Base-by-base conservation (phyloP, 352 stramenopile species). In the Globisporangium apiculatum region DNA sequence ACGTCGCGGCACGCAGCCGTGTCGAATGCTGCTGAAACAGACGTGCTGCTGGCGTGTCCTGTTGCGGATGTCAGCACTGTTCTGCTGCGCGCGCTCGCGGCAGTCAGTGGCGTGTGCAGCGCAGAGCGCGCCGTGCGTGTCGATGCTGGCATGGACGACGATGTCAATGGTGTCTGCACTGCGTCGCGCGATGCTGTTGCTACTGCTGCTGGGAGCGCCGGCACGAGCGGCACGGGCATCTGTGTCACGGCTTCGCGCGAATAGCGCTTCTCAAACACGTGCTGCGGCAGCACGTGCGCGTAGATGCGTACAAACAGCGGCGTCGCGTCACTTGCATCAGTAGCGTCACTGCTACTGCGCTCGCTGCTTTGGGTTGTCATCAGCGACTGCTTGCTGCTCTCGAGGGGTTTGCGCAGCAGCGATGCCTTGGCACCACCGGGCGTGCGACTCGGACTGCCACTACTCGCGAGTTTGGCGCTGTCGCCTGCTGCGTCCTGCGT, bases 281-380 rank as follows among this genome's bases (percentile, higher is more conserved):
- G 51, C 10, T 65, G 61, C 7, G 75, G 66, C n/a, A 90, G 48
- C n/a, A 84, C 64, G 48, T 91, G 80, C 6, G 75, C 78, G 50
- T 72, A 80, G 37, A 89, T 69, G 5, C 73, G 72, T 0, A 76
- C 71, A 40, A 80, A 87, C 10, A 90, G 47, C 7, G 69, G 65
- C 9, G 60, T 68, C 5, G 55, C 15, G 24, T 15, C 36, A 10
- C 36, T 5, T n/a, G 15, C 14, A 35, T 50, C 5, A 7, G 46
- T 14, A 4, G 38, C 12, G 14, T 24, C 40, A 4, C 14, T 36
- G 1, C 24, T 31, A 31, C 24, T 31, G 24, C 24, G 24, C 24
- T 31, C 24, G 24, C 24, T 31, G 2, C 24, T 31, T 31, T 3
- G 24, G 24, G 24, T 31, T 31, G 24, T 3, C 24, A 31, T 31